A percentile compares a stretch with the other conserved stretches of the same genome.
phyloP scores from a whole-genome alignment of 164 flowering plant genomes.

The Annona cherimola region DNA sequence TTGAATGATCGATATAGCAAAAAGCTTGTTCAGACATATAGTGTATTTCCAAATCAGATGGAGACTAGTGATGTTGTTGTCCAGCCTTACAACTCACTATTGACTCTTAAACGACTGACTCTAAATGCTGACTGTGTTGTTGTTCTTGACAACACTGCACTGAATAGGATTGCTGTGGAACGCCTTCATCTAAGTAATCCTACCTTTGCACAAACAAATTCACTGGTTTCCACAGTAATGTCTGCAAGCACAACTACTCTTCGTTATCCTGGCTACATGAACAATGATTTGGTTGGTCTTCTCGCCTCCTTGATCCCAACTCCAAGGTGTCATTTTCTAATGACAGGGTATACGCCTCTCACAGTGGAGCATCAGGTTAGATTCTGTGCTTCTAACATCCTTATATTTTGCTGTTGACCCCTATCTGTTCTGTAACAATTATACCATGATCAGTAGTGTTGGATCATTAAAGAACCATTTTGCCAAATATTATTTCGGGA shows the following conservation, averaged over 20 bases:
- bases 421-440: not conserved
- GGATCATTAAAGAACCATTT: not conserved
- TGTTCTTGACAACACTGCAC: constrained; percentile 98
- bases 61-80: constrained; percentile 99
- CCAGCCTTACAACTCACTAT: constrained; percentile 96
- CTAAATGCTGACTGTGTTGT: constrained; percentile 99
- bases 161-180: constrained; percentile 94
- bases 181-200: constrained; percentile 91
- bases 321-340: constrained; percentile 98
- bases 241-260: constrained; percentile 98
- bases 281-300: constrained; percentile 99
- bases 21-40: constrained; percentile 97
- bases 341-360: constrained; percentile 99
- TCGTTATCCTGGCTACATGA: constrained; percentile 99
- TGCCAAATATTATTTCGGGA: not conserved
- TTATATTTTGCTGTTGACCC: not conserved
- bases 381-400: not conserved
- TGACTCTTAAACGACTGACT: constrained; percentile 91
- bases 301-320: constrained; percentile 98
- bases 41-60: constrained; percentile 99
- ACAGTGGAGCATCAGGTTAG: constrained; percentile 97
- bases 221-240: constrained; percentile 98
- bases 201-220: constrained; percentile 93
- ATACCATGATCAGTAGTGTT: not conserved
- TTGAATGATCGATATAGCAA: constrained; percentile 98